phyloP scores from a whole-genome alignment of 1,284 basidiomycete species.

The Cutaneotrichosporon mucoides region DNA sequence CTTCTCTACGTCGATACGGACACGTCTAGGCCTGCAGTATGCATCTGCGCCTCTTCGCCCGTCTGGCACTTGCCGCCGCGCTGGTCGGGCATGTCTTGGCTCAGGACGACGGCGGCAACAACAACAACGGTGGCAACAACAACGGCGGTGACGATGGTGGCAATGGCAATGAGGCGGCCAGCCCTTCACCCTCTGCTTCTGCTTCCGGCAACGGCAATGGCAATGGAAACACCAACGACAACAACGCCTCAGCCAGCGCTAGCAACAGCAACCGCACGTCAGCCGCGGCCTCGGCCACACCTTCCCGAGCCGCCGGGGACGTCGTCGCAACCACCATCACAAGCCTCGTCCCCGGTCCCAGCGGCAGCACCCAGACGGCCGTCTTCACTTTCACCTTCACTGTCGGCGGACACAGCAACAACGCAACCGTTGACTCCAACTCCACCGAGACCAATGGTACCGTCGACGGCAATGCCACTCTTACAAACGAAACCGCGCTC shows the following conservation, averaged over 20 bases:
- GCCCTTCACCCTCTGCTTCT: not conserved
- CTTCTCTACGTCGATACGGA: not conserved
- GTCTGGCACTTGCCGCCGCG: constrained; percentile 2
- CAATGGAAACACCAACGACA: not conserved
- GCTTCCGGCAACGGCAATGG: not conserved
- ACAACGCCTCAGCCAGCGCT: not conserved
- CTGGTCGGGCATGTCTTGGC: constrained; percentile 4
- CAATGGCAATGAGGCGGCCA: not conserved
- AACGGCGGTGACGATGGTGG: not conserved
- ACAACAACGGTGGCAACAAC: not conserved
- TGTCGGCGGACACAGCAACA: not conserved
- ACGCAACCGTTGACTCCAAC: too few relatives aligned
- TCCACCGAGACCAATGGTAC: not conserved
- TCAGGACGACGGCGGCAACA: constrained; percentile 5
- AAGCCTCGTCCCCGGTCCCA: constrained; percentile 26
- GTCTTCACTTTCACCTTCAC: constrained; percentile 41
- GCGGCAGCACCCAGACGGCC: constrained; percentile 21
- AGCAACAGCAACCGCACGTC: not conserved
- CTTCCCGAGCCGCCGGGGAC: constrained; percentile 1
- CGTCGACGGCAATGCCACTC: constrained; percentile 18
- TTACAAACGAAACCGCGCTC: constrained; percentile 19
- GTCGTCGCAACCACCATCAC: constrained; percentile 32
- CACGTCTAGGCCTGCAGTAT: not conserved
- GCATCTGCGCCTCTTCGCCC: not conserved
- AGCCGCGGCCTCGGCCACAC: constrained; percentile 4